A percentile compares a stretch with the other conserved stretches of the same genome.
Conservation (phyloP, 2,329 filamentous ascomycete genomes). For the Sporothrix curviconia region DNA sequence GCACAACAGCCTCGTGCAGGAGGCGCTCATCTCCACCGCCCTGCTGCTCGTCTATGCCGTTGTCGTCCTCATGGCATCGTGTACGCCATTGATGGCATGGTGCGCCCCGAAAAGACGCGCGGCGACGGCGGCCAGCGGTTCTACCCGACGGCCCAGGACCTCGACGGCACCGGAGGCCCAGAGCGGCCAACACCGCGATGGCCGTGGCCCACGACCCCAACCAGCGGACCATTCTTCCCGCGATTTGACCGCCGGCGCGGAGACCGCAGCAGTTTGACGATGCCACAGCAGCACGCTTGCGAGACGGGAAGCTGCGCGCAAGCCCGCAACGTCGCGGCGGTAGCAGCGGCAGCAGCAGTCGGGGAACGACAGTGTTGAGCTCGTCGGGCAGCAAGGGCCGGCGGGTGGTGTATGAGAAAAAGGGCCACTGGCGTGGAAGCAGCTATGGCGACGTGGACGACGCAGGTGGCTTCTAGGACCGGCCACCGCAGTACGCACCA, state of each 20-base stretch:
- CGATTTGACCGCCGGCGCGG: slow-evolving; percentile 12
- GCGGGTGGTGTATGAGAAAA: slow-evolving; percentile 19
- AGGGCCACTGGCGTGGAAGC: slow-evolving; percentile 29
- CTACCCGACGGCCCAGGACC: slow-evolving; percentile 7
- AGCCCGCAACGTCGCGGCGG: not conserved
- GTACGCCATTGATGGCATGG: slow-evolving; percentile 57
- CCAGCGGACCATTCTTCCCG: slow-evolving; percentile 11
- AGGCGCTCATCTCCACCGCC: slow-evolving; percentile 71
- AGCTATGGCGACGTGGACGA: slow-evolving; percentile 32
- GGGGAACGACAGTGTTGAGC: too few relatives aligned
- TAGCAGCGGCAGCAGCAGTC: not conserved
- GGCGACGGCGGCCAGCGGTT: slow-evolving; percentile 50
- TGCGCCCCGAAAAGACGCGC: slow-evolving; percentile 51
- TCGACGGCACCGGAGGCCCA: slow-evolving; percentile 8
- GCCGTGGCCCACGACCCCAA: slow-evolving; percentile 6
- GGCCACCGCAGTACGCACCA: slow-evolving; percentile 9
- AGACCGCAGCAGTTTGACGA: slow-evolving; percentile 15
- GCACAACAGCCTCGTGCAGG: slow-evolving; percentile 60
- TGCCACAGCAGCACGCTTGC: slow-evolving; percentile 16
- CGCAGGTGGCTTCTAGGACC: slow-evolving; percentile 21
- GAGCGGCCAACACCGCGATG: slow-evolving; percentile 25
- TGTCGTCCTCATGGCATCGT: slow-evolving; percentile 68
- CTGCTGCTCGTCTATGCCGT: slow-evolving; percentile 73
- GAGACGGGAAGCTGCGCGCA: slow-evolving; percentile 27
- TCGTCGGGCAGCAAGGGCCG: slow-evolving; percentile 8